phyloP scores from a whole-genome alignment of 441 rosid species.

The Omphalea diandra region DNA sequence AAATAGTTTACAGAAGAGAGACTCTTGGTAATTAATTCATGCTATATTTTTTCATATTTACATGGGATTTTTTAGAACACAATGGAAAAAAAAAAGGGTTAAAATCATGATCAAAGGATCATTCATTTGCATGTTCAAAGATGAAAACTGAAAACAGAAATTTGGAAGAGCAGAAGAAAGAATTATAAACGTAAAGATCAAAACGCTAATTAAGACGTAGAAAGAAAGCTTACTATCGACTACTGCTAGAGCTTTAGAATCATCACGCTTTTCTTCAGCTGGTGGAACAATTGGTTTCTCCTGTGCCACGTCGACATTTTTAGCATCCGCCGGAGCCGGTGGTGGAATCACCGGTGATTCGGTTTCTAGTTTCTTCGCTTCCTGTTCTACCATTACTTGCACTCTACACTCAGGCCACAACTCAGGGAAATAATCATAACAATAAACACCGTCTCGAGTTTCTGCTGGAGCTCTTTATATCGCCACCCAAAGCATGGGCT shows the following conservation, averaged over 20 bases:
- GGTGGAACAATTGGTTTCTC: conserved; percentile 20
- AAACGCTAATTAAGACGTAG: too few species aligned
- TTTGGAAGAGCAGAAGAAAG: too few species aligned
- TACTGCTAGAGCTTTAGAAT: conserved; percentile 54
- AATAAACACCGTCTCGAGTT: conserved; percentile 4
- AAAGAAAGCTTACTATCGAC: conserved; percentile 46
- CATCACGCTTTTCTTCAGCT: conserved; percentile 37
- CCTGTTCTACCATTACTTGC: conserved; percentile 33
- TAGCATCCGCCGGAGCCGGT: conserved; percentile 28
- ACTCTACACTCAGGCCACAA: not conserved
- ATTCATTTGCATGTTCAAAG: too few species aligned
- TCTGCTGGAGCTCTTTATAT: conserved; percentile 11
- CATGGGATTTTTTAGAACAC: too few species aligned
- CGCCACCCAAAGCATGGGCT: not conserved
- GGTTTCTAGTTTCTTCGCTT: conserved; percentile 33
- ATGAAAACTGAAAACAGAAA: too few species aligned
- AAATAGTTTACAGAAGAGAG: too few species aligned
- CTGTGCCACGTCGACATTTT: not conserved
- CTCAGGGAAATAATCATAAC: not conserved
- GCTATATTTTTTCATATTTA: too few species aligned
- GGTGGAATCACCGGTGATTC: conserved; percentile 28
- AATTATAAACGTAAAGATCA: too few species aligned
- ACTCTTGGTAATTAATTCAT: too few species aligned
- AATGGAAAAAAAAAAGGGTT: too few species aligned
- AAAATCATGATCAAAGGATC: too few species aligned